Conservation (phyloP, 2,329 filamentous ascomycete genomes). For the Botryotinia convoluta region DNA sequence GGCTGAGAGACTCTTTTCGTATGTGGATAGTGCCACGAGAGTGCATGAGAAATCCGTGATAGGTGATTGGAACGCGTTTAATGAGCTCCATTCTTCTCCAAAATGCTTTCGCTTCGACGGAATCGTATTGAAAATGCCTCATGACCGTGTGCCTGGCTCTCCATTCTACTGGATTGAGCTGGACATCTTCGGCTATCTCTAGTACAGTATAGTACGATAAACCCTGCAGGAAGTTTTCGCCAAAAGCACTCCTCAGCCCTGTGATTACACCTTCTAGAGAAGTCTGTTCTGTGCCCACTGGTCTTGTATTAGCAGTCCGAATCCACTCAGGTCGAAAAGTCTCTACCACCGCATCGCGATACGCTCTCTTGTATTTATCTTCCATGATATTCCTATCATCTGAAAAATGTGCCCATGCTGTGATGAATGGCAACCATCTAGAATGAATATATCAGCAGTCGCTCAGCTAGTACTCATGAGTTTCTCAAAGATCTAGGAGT, state of each 20-base stretch:
- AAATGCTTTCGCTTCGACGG: conserved; percentile 14
- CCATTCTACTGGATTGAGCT: conserved; percentile 2
- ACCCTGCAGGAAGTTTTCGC: not conserved
- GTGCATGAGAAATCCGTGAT: conserved; percentile 19
- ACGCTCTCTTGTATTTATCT: conserved; percentile 8
- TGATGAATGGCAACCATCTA: conserved; percentile 15
- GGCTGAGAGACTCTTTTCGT: not conserved
- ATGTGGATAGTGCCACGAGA: conserved; percentile 15
- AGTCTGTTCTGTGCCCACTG: not conserved
- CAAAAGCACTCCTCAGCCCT: not conserved
- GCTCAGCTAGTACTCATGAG: not conserved
- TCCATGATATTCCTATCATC: not conserved
- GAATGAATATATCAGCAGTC: not conserved
- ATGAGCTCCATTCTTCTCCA: conserved; percentile 19
- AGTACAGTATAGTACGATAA: not conserved
- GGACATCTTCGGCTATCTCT: not conserved
- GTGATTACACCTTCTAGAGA: not conserved
- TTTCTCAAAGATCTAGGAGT: not conserved
- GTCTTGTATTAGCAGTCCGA: not conserved
- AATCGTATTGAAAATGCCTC: conserved; percentile 14
- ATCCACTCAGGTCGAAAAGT: conserved; percentile 14
- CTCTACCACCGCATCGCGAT: not conserved
- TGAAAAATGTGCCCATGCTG: conserved; percentile 13
- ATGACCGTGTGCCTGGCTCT: conserved; percentile 9
- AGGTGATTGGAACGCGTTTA: conserved; percentile 12